These are phyloP conservation scores for Chlamydomonas sp. DNA, from an alignment of 139 green algal species.

Conservation along the genomic window DNA sequence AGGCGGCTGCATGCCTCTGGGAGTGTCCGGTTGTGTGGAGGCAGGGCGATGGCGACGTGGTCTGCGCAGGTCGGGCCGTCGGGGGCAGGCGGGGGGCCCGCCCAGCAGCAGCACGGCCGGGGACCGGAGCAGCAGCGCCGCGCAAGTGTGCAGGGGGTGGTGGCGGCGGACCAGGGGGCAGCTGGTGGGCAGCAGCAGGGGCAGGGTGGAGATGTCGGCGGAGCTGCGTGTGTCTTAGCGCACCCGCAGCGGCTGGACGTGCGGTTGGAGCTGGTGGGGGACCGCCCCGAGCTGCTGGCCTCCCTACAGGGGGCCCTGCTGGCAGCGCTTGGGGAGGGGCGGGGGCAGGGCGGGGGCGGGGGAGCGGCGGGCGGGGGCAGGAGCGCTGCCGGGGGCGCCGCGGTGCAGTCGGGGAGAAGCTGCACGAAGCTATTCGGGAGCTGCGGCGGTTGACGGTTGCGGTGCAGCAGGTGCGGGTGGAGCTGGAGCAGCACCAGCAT, in stretches of 20 bases:
- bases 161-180: no score
- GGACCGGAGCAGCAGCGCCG: no score
- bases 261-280: slow-evolving; percentile 11
- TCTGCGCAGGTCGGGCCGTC: not conserved
- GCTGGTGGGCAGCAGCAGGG: not conserved
- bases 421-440: slow-evolving; percentile 4
- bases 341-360: not conserved
- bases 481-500: not conserved
- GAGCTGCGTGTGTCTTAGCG: not conserved
- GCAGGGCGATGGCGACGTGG: not conserved
- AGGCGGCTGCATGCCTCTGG: no score
- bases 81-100: no score
- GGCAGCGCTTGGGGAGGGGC: not conserved
- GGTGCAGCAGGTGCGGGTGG: not conserved
- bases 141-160: no score
- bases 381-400: not conserved
- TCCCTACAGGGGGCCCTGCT: not conserved
- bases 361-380: not conserved
- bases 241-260: not conserved
- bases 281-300: slow-evolving; percentile 8
- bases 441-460: not conserved
- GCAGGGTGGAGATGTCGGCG: not conserved
- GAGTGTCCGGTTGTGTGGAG: not conserved
- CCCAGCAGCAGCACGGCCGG: no score
- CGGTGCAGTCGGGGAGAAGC: not conserved